A percentile compares a stretch with the other conserved stretches of the same genome.
These are phyloP conservation scores for Aspergillus leporis DNA, from an alignment of 495 filamentous ascomycete species.

Conservation along the genomic window DNA sequence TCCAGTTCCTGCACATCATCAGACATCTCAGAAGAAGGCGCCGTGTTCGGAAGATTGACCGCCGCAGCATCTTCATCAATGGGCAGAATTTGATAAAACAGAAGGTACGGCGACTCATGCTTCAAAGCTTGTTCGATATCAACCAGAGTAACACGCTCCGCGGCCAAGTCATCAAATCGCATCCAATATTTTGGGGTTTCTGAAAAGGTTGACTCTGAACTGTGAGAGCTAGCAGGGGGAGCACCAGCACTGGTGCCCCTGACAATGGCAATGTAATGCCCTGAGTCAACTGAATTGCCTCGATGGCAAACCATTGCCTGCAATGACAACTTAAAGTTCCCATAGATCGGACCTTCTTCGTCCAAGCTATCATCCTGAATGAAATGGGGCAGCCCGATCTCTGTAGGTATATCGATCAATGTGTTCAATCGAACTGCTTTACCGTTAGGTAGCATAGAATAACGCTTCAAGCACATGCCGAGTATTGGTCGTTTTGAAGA, in stretches of 20 bases:
- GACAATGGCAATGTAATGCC: constrained; percentile 86
- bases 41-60: constrained; percentile 52
- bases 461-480: constrained; percentile 89
- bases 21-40: constrained; percentile 59
- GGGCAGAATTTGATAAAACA: constrained; percentile 93
- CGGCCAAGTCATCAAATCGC: constrained; percentile 82
- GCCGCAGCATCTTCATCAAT: constrained; percentile 67
- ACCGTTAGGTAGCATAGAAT: constrained; percentile 71
- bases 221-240: constrained; percentile 51
- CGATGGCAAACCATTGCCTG: constrained; percentile 91
- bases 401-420: constrained; percentile 87
- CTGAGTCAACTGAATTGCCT: constrained; percentile 83
- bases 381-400: constrained; percentile 86
- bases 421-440: constrained; percentile 69
- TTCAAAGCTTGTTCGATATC: constrained; percentile 75
- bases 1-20: constrained; percentile 35
- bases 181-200: constrained; percentile 73
- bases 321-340: constrained; percentile 85
- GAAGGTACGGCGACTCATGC: constrained; percentile 87
- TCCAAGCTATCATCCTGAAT: constrained; percentile 75
- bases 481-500: constrained; percentile 75
- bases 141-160: constrained; percentile 68
- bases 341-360: constrained; percentile 63
- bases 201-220: constrained; percentile 48
- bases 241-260: constrained; percentile 55